Percentiles rank a stretch among this genome's conserved stretches.
These are phyloP conservation scores for Gossypium raimondii DNA, from an alignment of 345 rosid genomes.

Conservation along the genomic window DNA sequence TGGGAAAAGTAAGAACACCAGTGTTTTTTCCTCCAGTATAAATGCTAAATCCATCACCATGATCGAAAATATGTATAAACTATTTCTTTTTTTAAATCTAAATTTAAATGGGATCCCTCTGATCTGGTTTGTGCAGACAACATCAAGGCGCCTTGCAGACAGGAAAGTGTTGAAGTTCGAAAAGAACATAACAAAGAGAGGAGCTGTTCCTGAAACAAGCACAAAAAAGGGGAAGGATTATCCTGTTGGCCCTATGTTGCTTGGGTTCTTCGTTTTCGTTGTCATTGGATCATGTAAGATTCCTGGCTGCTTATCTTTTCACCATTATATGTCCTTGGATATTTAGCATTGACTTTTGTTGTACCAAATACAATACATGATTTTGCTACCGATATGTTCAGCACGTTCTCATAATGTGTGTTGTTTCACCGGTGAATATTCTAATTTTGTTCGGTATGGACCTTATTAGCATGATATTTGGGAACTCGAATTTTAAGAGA, in stretches of 20 bases:
- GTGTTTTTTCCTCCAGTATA: no score
- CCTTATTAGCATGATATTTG: background rate
- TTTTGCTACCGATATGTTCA: background rate
- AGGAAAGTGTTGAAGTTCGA: conserved; percentile 78
- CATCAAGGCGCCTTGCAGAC: conserved; percentile 80
- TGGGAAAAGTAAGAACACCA: no score
- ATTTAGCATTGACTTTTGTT: background rate
- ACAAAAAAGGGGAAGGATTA: conserved; percentile 81
- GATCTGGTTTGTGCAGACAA: conserved; percentile 49
- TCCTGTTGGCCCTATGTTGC: conserved; percentile 87
- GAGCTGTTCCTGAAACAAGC: conserved; percentile 79
- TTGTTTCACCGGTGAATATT: background rate
- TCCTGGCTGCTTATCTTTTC: background rate
- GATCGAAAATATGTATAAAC: background rate
- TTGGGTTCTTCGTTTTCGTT: conserved; percentile 89
- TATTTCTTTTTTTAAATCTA: background rate
- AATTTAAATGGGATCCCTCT: background rate
- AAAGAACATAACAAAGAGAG: conserved; percentile 84
- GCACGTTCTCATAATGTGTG: background rate
- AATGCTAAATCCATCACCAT: background rate
- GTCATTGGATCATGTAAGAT: conserved; percentile 90
- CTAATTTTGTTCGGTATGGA: background rate
- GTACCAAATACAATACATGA: background rate
- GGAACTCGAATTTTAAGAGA: no score
- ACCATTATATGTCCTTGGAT: background rate